These are phyloP conservation scores for Diaporthe ampelina DNA, from an alignment of 2,329 filamentous ascomycete genomes.

Conservation along the genomic window DNA sequence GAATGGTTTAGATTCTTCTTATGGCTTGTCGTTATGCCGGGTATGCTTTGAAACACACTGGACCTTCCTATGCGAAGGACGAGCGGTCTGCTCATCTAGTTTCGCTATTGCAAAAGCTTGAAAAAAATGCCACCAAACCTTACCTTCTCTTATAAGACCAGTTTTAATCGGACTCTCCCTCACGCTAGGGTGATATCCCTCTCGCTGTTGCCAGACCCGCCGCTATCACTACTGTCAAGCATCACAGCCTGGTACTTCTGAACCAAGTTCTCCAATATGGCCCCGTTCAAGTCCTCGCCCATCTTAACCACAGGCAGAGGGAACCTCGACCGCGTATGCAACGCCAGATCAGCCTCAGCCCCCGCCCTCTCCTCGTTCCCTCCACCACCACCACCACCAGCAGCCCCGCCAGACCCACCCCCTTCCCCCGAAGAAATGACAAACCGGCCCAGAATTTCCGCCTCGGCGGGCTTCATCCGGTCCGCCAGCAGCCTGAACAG, in stretches of 20 bases:
- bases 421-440: background rate
- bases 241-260: slow-evolving; percentile 1
- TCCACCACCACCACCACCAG: background rate
- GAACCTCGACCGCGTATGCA: slow-evolving; percentile 7
- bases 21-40: too few species aligned
- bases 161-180: background rate
- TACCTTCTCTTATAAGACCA: too few species aligned
- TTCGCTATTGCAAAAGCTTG: too few species aligned
- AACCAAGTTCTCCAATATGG: slow-evolving; percentile 1
- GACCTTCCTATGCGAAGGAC: too few species aligned
- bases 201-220: background rate
- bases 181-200: background rate
- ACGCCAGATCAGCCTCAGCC: background rate
- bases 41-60: too few species aligned
- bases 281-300: background rate
- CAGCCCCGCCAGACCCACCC: too few species aligned
- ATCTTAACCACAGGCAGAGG: slow-evolving; percentile 12
- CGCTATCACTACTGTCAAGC: background rate
- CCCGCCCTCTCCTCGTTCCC: background rate
- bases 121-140: too few species aligned
- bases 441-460: background rate
- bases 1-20: too few species aligned
- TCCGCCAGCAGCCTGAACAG: slow-evolving; percentile 13
- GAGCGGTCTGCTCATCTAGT: too few species aligned
- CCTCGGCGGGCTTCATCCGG: slow-evolving; percentile 3